phyloP scores from a whole-genome alignment of 176 grass and related monocot species.

The Stipa capillata region DNA sequence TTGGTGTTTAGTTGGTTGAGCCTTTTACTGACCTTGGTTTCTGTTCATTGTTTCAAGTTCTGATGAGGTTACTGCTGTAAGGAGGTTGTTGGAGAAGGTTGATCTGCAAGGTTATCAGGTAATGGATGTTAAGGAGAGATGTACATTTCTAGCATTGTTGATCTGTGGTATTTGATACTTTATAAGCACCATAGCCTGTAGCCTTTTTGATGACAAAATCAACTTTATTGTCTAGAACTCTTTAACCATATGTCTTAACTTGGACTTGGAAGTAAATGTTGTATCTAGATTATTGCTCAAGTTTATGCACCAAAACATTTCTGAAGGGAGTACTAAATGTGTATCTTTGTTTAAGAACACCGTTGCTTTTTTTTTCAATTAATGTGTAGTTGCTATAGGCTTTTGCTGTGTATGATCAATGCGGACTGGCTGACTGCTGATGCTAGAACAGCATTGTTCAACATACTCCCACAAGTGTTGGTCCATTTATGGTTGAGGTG shows the following conservation, averaged over 20 bases:
- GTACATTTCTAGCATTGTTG: background rate
- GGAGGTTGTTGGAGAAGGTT: conserved; percentile 67
- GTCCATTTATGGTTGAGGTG: too few relatives aligned
- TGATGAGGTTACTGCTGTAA: conserved; percentile 74
- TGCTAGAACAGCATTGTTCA: too few relatives aligned
- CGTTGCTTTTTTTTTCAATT: background rate
- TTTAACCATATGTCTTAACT: too few relatives aligned
- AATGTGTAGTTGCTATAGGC: background rate
- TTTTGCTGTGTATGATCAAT: background rate
- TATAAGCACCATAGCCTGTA: too few relatives aligned
- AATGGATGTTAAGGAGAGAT: conserved; percentile 11
- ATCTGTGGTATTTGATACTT: background rate
- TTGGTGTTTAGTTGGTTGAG: conserved; percentile 15
- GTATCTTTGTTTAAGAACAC: background rate
- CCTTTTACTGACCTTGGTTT: conserved; percentile 13
- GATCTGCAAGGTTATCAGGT: conserved; percentile 94
- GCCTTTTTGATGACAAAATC: too few relatives aligned
- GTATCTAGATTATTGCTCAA: too few relatives aligned
- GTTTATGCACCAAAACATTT: too few relatives aligned
- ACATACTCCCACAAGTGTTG: too few relatives aligned
- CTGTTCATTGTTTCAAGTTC: conserved; percentile 44
- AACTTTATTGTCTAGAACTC: too few relatives aligned
- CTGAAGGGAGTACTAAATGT: too few relatives aligned
- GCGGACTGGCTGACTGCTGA: too few relatives aligned
- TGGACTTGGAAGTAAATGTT: too few relatives aligned